Percentiles rank a stretch among this genome's conserved stretches.
These are phyloP conservation scores for Danielozyma ontarioensis DNA, from an alignment of 805 yeast species.

Conservation along the genomic window DNA sequence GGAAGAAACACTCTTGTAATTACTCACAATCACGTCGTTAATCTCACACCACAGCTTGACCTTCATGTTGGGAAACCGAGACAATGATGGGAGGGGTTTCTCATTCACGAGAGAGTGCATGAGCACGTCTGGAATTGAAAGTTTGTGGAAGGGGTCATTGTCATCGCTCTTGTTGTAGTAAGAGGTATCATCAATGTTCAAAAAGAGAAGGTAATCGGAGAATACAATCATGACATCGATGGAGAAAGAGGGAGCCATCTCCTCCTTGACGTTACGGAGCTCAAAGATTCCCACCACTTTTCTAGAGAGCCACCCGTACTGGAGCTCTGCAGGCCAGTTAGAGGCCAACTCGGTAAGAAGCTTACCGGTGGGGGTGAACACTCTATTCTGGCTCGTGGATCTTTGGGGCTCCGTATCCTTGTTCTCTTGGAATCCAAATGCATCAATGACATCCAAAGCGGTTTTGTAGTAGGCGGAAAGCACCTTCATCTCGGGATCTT, in stretches of 20 bases:
- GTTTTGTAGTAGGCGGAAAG: slow-evolving; percentile 44
- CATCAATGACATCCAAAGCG: slow-evolving; percentile 64
- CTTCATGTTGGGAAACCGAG: slow-evolving; percentile 55
- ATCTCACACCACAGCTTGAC: slow-evolving; percentile 69
- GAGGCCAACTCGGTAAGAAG: slow-evolving; percentile 77
- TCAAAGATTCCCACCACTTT: slow-evolving; percentile 75
- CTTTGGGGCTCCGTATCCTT: slow-evolving; percentile 24
- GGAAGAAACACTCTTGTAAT: slow-evolving; percentile 29
- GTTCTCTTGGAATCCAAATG: slow-evolving; percentile 60
- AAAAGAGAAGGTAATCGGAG: slow-evolving; percentile 70
- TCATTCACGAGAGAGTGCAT: slow-evolving; percentile 91
- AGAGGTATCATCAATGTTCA: slow-evolving; percentile 46
- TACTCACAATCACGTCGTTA: slow-evolving; percentile 47
- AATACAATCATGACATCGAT: slow-evolving; percentile 65
- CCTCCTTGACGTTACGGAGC: slow-evolving; percentile 20
- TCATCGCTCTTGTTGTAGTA: slow-evolving; percentile 21
- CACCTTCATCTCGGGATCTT: slow-evolving; percentile 19
- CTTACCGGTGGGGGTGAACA: slow-evolving; percentile 90
- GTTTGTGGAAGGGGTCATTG: slow-evolving; percentile 26
- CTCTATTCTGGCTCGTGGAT: slow-evolving; percentile 27
- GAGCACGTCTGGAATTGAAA: slow-evolving; percentile 70
- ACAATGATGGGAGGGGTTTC: slow-evolving; percentile 54
- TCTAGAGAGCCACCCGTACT: slow-evolving; percentile 83
- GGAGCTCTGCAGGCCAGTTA: slow-evolving; percentile 83
- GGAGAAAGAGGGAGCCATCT: slow-evolving; percentile 6